Evolutionary conservation across 148 eudicot genomes (phyloP).

Genomic region (Chenopodium suecicum): DNA sequence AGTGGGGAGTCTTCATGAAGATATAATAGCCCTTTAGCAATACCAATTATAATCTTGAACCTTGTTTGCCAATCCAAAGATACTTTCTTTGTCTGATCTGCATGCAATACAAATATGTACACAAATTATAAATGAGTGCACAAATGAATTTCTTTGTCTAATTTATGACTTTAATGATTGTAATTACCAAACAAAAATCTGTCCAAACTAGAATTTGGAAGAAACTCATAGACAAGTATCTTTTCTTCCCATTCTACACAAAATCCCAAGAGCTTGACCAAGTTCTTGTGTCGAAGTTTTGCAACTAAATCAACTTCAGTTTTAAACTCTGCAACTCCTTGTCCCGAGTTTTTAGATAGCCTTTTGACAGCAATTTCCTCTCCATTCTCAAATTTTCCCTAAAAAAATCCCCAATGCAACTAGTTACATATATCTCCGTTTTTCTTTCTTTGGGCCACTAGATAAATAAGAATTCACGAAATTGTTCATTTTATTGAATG

Average conservation of each 20-base stretch:
- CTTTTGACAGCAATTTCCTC: slow-evolving; percentile 41
- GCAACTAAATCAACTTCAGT: slow-evolving; percentile 41
- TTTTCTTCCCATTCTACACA: slow-evolving; percentile 29
- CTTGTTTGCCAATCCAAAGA: slow-evolving; percentile 14
- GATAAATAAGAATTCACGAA: too few species aligned
- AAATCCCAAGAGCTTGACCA: slow-evolving; percentile 41
- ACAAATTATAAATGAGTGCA: background rate
- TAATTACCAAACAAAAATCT: slow-evolving; percentile 28
- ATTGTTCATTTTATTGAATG: too few species aligned
- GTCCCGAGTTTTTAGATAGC: slow-evolving; percentile 36
- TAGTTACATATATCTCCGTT: too few species aligned
- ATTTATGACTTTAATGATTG: background rate
- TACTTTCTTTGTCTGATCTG: background rate
- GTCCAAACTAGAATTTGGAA: slow-evolving; percentile 45
- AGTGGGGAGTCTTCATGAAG: slow-evolving; percentile 25
- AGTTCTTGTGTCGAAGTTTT: slow-evolving; percentile 40
- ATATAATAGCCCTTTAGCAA: slow-evolving; percentile 25
- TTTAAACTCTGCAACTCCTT: slow-evolving; percentile 36
- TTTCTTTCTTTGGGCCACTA: too few species aligned
- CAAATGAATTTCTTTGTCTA: background rate
- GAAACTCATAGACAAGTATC: slow-evolving; percentile 39
- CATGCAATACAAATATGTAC: background rate
- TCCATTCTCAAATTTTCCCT: slow-evolving; percentile 37
- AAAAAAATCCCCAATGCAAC: background rate
- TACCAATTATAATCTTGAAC: slow-evolving; percentile 12